Evolutionary conservation across 1,284 basidiomycete genomes (phyloP).

Genomic region (Heimioporus punctisporus): DNA sequence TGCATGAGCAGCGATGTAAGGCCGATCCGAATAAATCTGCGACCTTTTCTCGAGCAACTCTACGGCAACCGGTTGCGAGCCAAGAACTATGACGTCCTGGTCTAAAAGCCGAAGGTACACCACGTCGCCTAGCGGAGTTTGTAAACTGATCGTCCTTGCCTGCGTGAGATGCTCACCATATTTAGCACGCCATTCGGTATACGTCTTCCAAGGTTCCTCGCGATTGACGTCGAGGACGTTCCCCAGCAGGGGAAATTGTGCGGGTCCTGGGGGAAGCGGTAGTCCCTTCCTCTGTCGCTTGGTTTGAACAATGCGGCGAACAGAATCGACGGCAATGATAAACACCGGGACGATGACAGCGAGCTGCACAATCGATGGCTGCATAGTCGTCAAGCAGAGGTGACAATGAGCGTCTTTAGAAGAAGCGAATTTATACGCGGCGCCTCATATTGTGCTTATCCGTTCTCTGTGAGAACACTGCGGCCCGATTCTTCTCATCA

Average conservation of each 20-base stretch:
- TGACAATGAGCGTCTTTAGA: too few relatives aligned
- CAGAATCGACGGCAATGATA: neutral
- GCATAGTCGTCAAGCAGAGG: too few relatives aligned
- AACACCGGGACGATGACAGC: neutral
- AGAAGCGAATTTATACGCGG: too few relatives aligned
- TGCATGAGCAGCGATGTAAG: slow-evolving; percentile 6
- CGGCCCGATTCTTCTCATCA: too few relatives aligned
- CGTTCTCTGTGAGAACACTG: too few relatives aligned
- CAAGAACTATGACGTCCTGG: slow-evolving; percentile 12
- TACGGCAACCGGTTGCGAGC: slow-evolving; percentile 5
- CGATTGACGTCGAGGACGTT: slow-evolving; percentile 3
- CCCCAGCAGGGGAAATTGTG: slow-evolving; percentile 9
- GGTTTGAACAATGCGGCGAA: neutral
- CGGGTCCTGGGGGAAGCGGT: too few relatives aligned
- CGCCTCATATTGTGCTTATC: too few relatives aligned
- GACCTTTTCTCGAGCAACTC: slow-evolving; percentile 17
- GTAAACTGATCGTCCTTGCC: neutral
- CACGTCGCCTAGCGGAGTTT: slow-evolving; percentile 3
- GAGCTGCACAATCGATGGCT: neutral
- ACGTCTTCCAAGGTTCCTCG: slow-evolving; percentile 15
- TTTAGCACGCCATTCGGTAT: slow-evolving; percentile 9
- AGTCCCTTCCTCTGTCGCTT: neutral
- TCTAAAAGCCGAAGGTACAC: slow-evolving; percentile 12
- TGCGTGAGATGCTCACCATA: slow-evolving; percentile 8
- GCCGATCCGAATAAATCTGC: slow-evolving; percentile 11